Percentiles rank a stretch among this genome's conserved stretches.
Conservation (phyloP, 345 rosid genomes). For the Acer yangbiense region DNA sequence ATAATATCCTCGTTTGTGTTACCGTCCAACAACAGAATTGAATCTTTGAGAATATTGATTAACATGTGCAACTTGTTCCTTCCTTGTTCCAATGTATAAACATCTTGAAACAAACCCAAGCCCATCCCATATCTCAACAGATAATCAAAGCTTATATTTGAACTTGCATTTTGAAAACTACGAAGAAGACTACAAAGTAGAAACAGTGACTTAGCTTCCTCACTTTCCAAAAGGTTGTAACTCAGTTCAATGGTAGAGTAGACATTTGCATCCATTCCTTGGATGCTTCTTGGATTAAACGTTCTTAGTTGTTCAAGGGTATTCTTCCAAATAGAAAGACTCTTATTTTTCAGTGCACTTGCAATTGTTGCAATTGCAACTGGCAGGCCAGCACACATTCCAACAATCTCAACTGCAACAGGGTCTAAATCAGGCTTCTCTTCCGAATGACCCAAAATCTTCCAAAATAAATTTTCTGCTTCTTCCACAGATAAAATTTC, state of each 20-base stretch:
- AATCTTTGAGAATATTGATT: constrained; percentile 19
- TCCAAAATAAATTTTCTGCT: constrained; percentile 13
- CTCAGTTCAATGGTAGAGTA: neutral
- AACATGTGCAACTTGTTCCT: neutral
- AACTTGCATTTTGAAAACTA: neutral
- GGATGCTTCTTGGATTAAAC: neutral
- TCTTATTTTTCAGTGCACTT: constrained; percentile 4
- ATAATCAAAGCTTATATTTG: neutral
- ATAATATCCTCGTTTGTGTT: too few species aligned
- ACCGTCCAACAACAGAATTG: neutral
- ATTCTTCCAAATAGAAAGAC: neutral
- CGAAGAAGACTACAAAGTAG: neutral
- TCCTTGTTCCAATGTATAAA: neutral
- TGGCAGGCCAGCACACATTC: constrained; percentile 26
- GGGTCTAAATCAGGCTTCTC: neutral
- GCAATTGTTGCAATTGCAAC: constrained; percentile 19
- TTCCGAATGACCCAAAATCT: neutral
- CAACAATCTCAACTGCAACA: neutral
- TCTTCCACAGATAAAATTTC: neutral
- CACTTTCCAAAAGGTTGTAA: neutral
- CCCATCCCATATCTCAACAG: constrained; percentile 9
- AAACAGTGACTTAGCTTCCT: neutral
- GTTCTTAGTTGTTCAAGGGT: neutral
- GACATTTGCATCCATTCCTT: neutral
- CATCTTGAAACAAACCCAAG: constrained; percentile 16